phyloP scores from a whole-genome alignment of 2,329 filamentous ascomycete genomes.

The Orbilia quercus region DNA sequence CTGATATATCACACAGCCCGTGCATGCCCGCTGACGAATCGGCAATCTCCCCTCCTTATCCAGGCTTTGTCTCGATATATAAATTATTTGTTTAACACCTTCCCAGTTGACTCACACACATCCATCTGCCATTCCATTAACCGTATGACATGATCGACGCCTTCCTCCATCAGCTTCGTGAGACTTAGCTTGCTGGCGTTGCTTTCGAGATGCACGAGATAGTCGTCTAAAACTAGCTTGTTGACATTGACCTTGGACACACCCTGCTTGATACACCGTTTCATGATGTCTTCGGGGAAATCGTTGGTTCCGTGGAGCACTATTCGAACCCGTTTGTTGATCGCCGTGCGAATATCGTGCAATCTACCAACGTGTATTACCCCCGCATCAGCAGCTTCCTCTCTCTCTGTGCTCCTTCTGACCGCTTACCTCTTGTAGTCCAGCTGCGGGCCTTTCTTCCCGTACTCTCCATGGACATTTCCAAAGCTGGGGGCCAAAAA shows the following conservation, averaged over 20 bases:
- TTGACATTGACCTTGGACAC: slow-evolving; percentile 72
- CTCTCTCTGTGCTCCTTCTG: background rate
- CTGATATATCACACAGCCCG: slow-evolving; percentile 23
- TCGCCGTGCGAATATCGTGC: slow-evolving; percentile 62
- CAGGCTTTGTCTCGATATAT: no score
- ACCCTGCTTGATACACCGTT: slow-evolving; percentile 67
- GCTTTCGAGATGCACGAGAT: slow-evolving; percentile 64
- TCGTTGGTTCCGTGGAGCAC: slow-evolving; percentile 71
- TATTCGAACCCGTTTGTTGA: slow-evolving; percentile 65
- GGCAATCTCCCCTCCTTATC: no score
- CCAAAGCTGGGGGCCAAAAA: slow-evolving; percentile 80
- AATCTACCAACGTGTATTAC: slow-evolving; percentile 60
- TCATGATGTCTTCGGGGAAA: slow-evolving; percentile 67
- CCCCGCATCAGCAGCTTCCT: background rate
- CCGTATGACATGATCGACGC: slow-evolving; percentile 62
- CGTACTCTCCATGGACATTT: slow-evolving; percentile 80
- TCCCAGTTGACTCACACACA: slow-evolving; percentile 65
- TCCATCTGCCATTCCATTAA: slow-evolving; percentile 67
- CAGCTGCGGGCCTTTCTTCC: slow-evolving; percentile 71
- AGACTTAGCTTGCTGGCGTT: slow-evolving; percentile 62
- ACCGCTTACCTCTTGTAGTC: slow-evolving; percentile 69
- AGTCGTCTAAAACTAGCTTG: slow-evolving; percentile 67
- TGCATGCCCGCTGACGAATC: background rate
- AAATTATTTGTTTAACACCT: slow-evolving; percentile 61
- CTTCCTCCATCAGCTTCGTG: slow-evolving; percentile 66